Base-by-base conservation (phyloP, 345 rosid genomes). In the Brassica nigra region DNA sequence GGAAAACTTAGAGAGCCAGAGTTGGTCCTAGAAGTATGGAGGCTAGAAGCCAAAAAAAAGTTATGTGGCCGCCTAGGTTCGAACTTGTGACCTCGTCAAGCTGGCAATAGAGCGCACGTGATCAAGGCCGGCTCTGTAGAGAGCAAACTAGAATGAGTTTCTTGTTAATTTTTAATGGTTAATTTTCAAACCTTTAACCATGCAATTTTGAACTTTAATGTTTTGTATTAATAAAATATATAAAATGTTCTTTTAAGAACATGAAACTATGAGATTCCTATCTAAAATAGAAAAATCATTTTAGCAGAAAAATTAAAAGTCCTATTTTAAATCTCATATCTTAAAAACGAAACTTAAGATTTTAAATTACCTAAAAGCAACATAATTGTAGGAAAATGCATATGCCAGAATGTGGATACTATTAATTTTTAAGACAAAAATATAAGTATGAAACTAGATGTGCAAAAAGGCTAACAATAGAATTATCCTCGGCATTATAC, bases 401-500 rank as follows among this genome's bases (percentile, higher is more conserved):
- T 30, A 59, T 58, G 29, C 3, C 12, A 57, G 30, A 33, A 66
- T 55, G 62, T 67, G 62, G 55, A 36, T 36, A 59, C 5, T 61
- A 69, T 36, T 62, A 20, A 57, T 39, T 73, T 39, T 0, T 5
- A 66, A 57, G 59, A 66, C 2, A 49, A 55, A 23, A 10, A 52
- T 62, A 52, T 49, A 54, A 75, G 18, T 14, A 55, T 18, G 29
- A 65, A 58, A 31, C 33, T 55, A 57, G 68, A 70, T 64, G 68
- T 65, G 29, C 73, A 57, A 34, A 75, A 80, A 70, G 64, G 64
- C 12, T 81, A 27, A 33, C 57, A 66, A 71, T 7, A 49, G 84
- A 76, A 81, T 81, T 81, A 81, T 81, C 80, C 80, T 58, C 33
- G 52, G 80, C 73, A 81, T 81, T 76, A 81, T 81, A 71, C 84